Percentiles rank a stretch among this genome's conserved stretches.
Evolutionary conservation across 768 basidiomycete genomes (phyloP).

Genomic region (Russula lepida): DNA sequence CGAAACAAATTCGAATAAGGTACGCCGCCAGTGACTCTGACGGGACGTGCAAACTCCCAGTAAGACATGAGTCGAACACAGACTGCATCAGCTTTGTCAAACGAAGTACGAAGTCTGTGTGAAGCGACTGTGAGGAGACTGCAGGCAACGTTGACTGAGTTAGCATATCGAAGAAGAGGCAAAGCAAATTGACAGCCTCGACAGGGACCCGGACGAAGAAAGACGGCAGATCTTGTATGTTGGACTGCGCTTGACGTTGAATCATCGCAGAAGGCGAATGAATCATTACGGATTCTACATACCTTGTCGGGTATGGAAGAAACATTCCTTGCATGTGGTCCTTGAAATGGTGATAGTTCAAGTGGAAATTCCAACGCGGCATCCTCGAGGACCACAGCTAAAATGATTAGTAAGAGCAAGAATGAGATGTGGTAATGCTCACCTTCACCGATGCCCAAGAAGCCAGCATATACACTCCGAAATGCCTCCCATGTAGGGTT

Average conservation of each 20-base stretch:
- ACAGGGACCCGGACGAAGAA: slow-evolving; percentile 29
- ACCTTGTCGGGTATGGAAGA: slow-evolving; percentile 14
- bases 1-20: slow-evolving; percentile 34
- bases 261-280: background rate
- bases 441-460: slow-evolving; percentile 9
- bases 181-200: slow-evolving; percentile 41
- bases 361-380: slow-evolving; percentile 9
- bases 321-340: slow-evolving; percentile 5
- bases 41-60: slow-evolving; percentile 31
- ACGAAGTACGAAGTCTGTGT: slow-evolving; percentile 40
- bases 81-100: slow-evolving; percentile 33
- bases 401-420: background rate
- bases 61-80: slow-evolving; percentile 38
- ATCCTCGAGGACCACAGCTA: slow-evolving; percentile 3
- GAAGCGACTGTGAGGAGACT: slow-evolving; percentile 40
- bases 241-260: background rate
- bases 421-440: background rate
- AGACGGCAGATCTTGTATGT: slow-evolving; percentile 15
- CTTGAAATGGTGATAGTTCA: slow-evolving; percentile 9
- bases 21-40: slow-evolving; percentile 31
- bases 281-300: background rate
- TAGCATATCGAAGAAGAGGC: slow-evolving; percentile 38
- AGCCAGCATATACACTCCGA: slow-evolving; percentile 21
- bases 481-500: slow-evolving; percentile 37
- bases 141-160: slow-evolving; percentile 35